Conservation (phyloP, 371 early-diverging fungal genomes). For the Zancudomyces culisetae region DNA sequence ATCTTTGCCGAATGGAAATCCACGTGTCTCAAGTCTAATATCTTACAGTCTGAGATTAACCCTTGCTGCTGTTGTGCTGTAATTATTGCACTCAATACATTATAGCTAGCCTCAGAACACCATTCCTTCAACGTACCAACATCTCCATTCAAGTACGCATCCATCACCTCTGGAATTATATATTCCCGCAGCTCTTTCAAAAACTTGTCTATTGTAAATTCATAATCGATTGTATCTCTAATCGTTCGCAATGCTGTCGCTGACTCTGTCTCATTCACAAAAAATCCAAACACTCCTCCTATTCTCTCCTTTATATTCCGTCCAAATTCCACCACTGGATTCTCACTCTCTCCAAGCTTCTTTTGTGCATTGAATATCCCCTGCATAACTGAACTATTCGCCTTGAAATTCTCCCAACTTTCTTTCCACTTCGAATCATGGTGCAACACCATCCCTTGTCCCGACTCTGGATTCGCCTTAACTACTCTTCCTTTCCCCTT, state of each 20-base stretch:
- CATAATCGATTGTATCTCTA: constrained; percentile 57
- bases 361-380: constrained; percentile 55
- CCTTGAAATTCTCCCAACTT: constrained; percentile 81
- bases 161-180: constrained; percentile 85
- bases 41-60: constrained; percentile 72
- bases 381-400: constrained; percentile 66
- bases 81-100: constrained; percentile 65
- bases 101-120: constrained; percentile 85
- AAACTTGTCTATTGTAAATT: constrained; percentile 67
- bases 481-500: too few relatives aligned
- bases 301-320: constrained; percentile 60
- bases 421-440: constrained; percentile 79
- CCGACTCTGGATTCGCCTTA: constrained; percentile 19
- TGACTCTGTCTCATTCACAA: constrained; percentile 86
- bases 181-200: constrained; percentile 73
- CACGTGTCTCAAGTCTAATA: constrained; percentile 78
- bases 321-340: constrained; percentile 58
- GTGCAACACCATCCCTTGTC: constrained; percentile 57
- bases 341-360: constrained; percentile 75
- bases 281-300: constrained; percentile 44
- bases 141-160: constrained; percentile 77
- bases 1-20: constrained; percentile 66
- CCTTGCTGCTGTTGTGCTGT: constrained; percentile 71
- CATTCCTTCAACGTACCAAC: constrained; percentile 60
- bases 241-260: constrained; percentile 71